Conservation (phyloP, 2,329 filamentous ascomycete genomes). For the Aspergillus jensenii region DNA sequence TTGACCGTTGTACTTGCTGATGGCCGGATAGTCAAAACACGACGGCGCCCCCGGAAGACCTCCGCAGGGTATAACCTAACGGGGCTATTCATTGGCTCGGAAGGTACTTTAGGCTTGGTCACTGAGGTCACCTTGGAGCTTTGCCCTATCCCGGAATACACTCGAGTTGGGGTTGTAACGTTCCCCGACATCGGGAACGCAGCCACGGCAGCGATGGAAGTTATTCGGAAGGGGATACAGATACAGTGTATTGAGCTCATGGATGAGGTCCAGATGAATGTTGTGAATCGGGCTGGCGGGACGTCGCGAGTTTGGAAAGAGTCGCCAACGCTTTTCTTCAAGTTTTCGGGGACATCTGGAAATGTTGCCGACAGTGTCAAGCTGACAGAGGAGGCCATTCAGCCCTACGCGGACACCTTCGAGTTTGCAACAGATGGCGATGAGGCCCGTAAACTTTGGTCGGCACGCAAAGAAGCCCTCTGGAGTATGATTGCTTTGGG, state of each 20-base stretch:
- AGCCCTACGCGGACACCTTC: conserved; percentile 56
- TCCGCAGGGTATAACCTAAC: conserved; percentile 72
- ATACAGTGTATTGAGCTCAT: conserved; percentile 66
- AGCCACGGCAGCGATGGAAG: conserved; percentile 61
- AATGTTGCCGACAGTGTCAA: conserved; percentile 74
- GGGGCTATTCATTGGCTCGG: conserved; percentile 66
- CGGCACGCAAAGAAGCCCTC: conserved; percentile 59
- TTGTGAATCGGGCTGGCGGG: conserved; percentile 65
- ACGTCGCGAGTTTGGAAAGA: conserved; percentile 51
- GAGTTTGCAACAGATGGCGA: conserved; percentile 55
- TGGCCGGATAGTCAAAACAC: conserved; percentile 67
- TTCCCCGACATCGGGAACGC: conserved; percentile 62
- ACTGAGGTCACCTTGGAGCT: conserved; percentile 72
- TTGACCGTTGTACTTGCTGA: conserved; percentile 70
- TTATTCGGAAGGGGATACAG: conserved; percentile 65
- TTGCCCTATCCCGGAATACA: conserved; percentile 61
- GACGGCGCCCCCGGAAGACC: conserved; percentile 65
- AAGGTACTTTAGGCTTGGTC: conserved; percentile 69
- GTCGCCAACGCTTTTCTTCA: conserved; percentile 45
- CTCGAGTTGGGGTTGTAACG: conserved; percentile 64
- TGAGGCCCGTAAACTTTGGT: conserved; percentile 59
- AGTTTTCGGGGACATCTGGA: conserved; percentile 72
- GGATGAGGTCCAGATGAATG: conserved; percentile 63
- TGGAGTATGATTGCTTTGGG: conserved; percentile 61
- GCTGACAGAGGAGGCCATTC: conserved; percentile 66